Evolutionary conservation across 2,329 filamentous ascomycete genomes (phyloP).

Genomic region (Aspergillus ibericus): DNA sequence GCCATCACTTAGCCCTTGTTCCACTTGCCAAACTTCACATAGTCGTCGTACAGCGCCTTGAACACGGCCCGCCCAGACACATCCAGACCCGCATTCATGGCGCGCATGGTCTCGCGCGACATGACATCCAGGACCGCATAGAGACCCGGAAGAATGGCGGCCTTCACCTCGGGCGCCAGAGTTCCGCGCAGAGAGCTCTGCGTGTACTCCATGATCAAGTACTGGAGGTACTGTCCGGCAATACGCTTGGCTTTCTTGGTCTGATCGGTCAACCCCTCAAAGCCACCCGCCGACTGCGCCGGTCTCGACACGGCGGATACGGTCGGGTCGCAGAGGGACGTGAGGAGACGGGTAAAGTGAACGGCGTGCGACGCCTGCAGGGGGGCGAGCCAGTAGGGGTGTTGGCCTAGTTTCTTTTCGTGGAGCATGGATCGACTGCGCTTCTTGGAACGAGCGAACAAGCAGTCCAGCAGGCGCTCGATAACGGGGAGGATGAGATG

Average conservation of each 20-base stretch:
- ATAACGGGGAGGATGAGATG: conserved; percentile 59
- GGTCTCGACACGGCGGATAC: conserved; percentile 53
- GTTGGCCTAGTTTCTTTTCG: conserved; percentile 22
- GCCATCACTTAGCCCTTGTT: conserved; percentile 39
- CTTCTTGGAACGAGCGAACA: conserved; percentile 53
- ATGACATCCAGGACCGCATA: conserved; percentile 57
- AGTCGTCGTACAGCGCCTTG: conserved; percentile 56
- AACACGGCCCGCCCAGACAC: conserved; percentile 54
- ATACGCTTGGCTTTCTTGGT: conserved; percentile 60
- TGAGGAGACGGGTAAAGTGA: conserved; percentile 56
- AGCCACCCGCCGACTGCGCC: conserved; percentile 33
- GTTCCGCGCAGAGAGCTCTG: conserved; percentile 52
- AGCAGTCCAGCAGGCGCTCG: conserved; percentile 54
- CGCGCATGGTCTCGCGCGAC: conserved; percentile 51
- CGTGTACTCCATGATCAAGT: conserved; percentile 59
- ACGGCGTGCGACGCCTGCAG: conserved; percentile 48
- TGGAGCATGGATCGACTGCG: conserved; percentile 29
- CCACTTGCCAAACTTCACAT: conserved; percentile 49
- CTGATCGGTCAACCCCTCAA: conserved; percentile 56
- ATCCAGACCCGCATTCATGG: conserved; percentile 54
- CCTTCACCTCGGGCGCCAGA: conserved; percentile 54
- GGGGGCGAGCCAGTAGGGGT: conserved; percentile 35
- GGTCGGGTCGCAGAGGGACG: conserved; percentile 62
- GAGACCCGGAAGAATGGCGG: conserved; percentile 52
- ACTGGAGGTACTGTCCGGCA: conserved; percentile 58